Percentiles rank a stretch among this genome's conserved stretches.
phyloP scores from a whole-genome alignment of 1,284 basidiomycete genomes.

The Cutaneotrichosporon curvatum region DNA sequence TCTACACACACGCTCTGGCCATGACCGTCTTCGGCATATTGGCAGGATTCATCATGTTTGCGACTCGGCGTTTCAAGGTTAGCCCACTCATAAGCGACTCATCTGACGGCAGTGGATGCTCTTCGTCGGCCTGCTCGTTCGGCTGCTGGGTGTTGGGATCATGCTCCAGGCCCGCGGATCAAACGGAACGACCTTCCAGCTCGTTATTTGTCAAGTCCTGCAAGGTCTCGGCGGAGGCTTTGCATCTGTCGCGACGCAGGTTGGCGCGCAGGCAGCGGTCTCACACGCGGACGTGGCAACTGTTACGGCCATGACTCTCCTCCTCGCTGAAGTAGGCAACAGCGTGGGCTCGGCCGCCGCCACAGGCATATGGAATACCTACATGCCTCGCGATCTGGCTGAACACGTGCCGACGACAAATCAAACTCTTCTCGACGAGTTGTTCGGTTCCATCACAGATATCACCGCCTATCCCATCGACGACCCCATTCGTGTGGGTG shows the following conservation, averaged over 20 bases:
- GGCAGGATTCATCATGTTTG: slow-evolving; percentile 46
- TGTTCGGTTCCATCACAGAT: slow-evolving; percentile 54
- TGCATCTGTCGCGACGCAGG: slow-evolving; percentile 61
- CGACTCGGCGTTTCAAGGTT: slow-evolving; percentile 49
- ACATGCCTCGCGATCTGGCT: slow-evolving; percentile 48
- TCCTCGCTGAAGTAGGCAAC: slow-evolving; percentile 55
- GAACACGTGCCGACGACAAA: slow-evolving; percentile 40
- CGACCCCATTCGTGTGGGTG: slow-evolving; percentile 55
- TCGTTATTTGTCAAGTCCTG: slow-evolving; percentile 54
- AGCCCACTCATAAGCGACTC: background rate
- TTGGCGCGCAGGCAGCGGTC: slow-evolving; percentile 61
- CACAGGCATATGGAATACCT: slow-evolving; percentile 29
- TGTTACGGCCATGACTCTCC: slow-evolving; percentile 69
- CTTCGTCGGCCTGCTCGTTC: slow-evolving; percentile 59
- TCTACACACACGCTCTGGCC: slow-evolving; percentile 37
- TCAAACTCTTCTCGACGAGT: slow-evolving; percentile 38
- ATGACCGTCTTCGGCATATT: slow-evolving; percentile 48
- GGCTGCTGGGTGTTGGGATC: slow-evolving; percentile 61
- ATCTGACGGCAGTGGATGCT: slow-evolving; percentile 46
- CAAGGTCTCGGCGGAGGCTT: slow-evolving; percentile 54
- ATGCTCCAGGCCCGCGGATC: slow-evolving; percentile 66
- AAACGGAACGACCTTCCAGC: slow-evolving; percentile 44
- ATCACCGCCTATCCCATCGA: slow-evolving; percentile 51
- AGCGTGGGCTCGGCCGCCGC: slow-evolving; percentile 50
- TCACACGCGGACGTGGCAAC: slow-evolving; percentile 69